Evolutionary conservation across 768 basidiomycete genomes (phyloP).

Genomic region (Leccinellum luteum): DNA sequence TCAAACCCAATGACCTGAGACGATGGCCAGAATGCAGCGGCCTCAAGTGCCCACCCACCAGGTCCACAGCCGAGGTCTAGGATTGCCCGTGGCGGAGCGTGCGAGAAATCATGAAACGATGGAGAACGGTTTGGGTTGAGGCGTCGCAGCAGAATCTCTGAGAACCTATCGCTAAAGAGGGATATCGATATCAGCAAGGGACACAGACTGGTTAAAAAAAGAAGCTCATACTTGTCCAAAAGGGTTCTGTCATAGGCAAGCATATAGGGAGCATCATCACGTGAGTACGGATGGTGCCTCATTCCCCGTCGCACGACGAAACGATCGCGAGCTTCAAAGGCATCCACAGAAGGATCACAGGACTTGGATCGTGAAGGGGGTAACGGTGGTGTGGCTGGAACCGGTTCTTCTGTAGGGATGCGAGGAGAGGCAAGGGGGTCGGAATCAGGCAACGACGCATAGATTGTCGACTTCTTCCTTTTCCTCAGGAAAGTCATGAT

Average conservation of each 20-base stretch:
- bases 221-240: slow-evolving; percentile 52
- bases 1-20: slow-evolving; percentile 66
- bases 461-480: slow-evolving; percentile 22
- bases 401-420: not conserved
- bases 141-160: slow-evolving; percentile 51
- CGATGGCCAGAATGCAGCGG: slow-evolving; percentile 59
- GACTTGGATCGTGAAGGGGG: not conserved
- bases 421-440: slow-evolving; percentile 10
- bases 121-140: slow-evolving; percentile 54
- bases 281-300: slow-evolving; percentile 54
- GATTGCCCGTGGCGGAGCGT: slow-evolving; percentile 49
- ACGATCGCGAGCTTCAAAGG: slow-evolving; percentile 24
- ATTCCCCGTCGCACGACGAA: slow-evolving; percentile 34
- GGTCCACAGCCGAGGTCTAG: slow-evolving; percentile 78
- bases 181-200: slow-evolving; percentile 17
- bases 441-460: not conserved
- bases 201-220: slow-evolving; percentile 1
- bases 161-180: slow-evolving; percentile 54
- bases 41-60: slow-evolving; percentile 65
- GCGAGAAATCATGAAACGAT: slow-evolving; percentile 54
- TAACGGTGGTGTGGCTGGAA: not conserved
- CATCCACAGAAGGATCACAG: slow-evolving; percentile 13
- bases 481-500: slow-evolving; percentile 19
- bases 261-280: slow-evolving; percentile 56
- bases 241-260: slow-evolving; percentile 58